phyloP scores from a whole-genome alignment of 345 rosid genomes.

The Streptanthus diversifolius region DNA sequence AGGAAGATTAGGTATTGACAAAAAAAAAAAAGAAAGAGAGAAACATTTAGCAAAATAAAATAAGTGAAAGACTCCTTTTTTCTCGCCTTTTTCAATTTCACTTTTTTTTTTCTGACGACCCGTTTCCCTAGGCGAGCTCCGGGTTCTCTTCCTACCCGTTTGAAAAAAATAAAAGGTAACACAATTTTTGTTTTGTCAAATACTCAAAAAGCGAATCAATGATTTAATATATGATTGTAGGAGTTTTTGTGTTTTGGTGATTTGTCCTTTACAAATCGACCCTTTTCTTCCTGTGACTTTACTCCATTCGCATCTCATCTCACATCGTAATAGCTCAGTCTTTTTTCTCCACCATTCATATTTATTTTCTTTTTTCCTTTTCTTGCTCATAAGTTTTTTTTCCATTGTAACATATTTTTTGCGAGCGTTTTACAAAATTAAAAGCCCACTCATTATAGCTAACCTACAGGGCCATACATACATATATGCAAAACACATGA shows the following conservation, averaged over 20 bases:
- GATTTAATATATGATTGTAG: slow-evolving; percentile 28
- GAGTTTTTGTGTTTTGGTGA: slow-evolving; percentile 1
- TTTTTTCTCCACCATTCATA: slow-evolving; percentile 23
- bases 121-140: slow-evolving; percentile 32
- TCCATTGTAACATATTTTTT: background rate
- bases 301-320: slow-evolving; percentile 24
- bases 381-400: background rate
- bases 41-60: background rate
- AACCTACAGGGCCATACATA: too few species aligned
- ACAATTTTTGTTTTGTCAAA: slow-evolving; percentile 17
- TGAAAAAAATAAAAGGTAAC: slow-evolving; percentile 22
- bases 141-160: slow-evolving; percentile 25
- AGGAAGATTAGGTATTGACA: background rate
- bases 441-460: background rate
- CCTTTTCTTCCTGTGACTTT: slow-evolving; percentile 29
- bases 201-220: slow-evolving; percentile 25
- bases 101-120: slow-evolving; percentile 20
- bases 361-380: background rate
- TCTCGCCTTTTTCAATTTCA: slow-evolving; percentile 9
- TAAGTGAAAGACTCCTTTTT: background rate
- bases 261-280: slow-evolving; percentile 29
- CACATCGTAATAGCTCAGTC: background rate
- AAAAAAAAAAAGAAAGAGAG: too few species aligned
- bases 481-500: too few species aligned
- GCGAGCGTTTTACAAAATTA: background rate